Evolutionary conservation across 768 basidiomycete genomes (phyloP), one percentile per base, ranked within the genome.

Genomic region (Lactarius tabidus): DNA sequence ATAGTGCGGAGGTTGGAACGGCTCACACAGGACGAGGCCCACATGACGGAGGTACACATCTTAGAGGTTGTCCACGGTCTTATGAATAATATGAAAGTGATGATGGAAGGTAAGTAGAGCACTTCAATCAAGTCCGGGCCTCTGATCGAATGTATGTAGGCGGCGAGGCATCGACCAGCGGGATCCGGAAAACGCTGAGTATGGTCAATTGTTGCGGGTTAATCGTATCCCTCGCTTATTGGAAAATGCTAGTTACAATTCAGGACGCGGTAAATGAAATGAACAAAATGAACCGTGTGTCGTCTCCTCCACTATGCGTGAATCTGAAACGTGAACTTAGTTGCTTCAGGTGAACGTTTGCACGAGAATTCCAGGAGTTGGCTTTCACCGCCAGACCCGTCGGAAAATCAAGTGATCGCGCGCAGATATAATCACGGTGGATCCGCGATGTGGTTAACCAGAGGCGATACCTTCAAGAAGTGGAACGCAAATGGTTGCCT

Each of bases 351-450:
- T 2, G 38, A 54, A 18, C 52, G 43, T 2, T n/a, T 53, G 15
- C 60, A 62, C 20, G n/a, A 41, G 36, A 15, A 41, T 4, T 17
- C 54, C 10, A 23, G 38, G 8, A 28, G 7, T 15, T 62, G 60
- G 60, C 17, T 62, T 9, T 62, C 53, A 1, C 60, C 60, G n/a
- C 60, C 60, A 1, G 60, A 62, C n/a, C 51, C 53, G 3, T 62
- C 60, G 6, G 55, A n/a, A 35, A 62, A 62, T 15, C 60, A 62
- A 18, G 39, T 54, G 28, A 31, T 54, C n/a, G 31, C 41, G 6
- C 38, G 28, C 18, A 39, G 26, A 8, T 18, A 26, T 39, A 23
- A 23, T 29, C 53, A 35, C 35, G 35, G 35, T 36, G 35, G 12
- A 36, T 36, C 35, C 12, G 35, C 35, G 35, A 12, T 36, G 35